Evolutionary conservation across 176 grass and related monocot genomes (phyloP).

Genomic region (Eragrostis nindensis): DNA sequence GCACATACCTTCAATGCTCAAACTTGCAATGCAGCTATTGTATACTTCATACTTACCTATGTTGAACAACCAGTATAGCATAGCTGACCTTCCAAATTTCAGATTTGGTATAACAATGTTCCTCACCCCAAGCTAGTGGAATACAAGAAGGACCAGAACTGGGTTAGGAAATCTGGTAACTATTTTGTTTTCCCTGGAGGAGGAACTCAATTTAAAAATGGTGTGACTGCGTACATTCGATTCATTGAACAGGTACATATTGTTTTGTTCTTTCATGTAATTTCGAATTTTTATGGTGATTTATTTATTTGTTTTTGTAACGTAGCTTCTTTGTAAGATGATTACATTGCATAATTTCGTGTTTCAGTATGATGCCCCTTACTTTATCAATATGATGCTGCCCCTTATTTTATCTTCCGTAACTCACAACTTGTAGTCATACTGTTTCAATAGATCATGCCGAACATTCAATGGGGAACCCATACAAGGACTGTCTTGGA

Average conservation of each 20-base stretch:
- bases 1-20: conserved; percentile 10
- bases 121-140: conserved; percentile 93
- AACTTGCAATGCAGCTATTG: conserved; percentile 16
- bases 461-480: conserved; percentile 70
- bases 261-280: conserved; percentile 29
- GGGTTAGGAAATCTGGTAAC: conserved; percentile 74
- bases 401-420: conserved; percentile 28
- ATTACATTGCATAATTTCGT: not conserved
- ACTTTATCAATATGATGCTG: not conserved
- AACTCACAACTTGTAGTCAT: conserved; percentile 36
- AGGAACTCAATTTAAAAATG: conserved; percentile 93
- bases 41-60: not conserved
- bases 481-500: conserved; percentile 83
- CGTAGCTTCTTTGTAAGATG: not conserved
- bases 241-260: conserved; percentile 83
- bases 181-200: conserved; percentile 86
- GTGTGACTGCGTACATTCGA: conserved; percentile 70
- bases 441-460: conserved; percentile 64
- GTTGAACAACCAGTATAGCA: conserved; percentile 1
- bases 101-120: conserved; percentile 99
- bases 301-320: not conserved
- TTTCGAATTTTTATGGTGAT: conserved; percentile 22
- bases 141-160: conserved; percentile 97
- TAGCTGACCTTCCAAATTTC: conserved; percentile 8
- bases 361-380: conserved; percentile 19